Evolutionary conservation across 768 basidiomycete genomes (phyloP), one percentile per base, ranked within the genome.

Genomic region (Strobilomyces confusus): DNA sequence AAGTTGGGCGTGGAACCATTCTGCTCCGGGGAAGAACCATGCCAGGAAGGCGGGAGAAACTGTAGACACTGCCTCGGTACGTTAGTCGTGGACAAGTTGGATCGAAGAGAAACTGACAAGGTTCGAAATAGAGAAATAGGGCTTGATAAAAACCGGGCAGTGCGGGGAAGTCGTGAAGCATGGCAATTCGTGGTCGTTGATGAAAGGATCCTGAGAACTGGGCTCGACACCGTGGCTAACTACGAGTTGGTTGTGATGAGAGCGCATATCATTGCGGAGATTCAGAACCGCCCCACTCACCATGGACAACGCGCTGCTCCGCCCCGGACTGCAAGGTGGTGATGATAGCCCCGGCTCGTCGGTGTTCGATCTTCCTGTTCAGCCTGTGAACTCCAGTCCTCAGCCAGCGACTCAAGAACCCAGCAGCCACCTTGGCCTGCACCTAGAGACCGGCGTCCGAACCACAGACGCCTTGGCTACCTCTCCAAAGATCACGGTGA

Each of bases 281-380:
- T 33, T 13, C 34, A 23, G 33, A 9, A 47, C 15, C 29, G 32
- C 12, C 22, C 22, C 4, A 43, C 26, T 17, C 20, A n/a, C n/a
- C n/a, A 65, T 64, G 64, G 53, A 65, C 47, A 41, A 47, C n/a
- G 7, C 43, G 17, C 34, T 58, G 13, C 59, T 62, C 41, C 36
- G 45, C 20, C 58, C 57, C 3, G 41, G 43, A 55, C 48, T 29
- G 34, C 54, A 51, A 38, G 36, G 30, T 22, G 37, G 29, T 12
- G 60, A 69, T 34, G 66, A 64, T 34, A 88, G 84, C 55, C 86
- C 85, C 33, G 79, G 82, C 44, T 89, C 87, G 8, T 87, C 86
- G 20, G 80, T 86, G 22, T 89, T 90, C 63, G 87, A 90, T 65
- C 75, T 89, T 26, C 86, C 87, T 4, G 76, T 75, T 32, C 82